phyloP scores from a whole-genome alignment of 1,284 basidiomycete genomes.

The Malassezia globosa region DNA sequence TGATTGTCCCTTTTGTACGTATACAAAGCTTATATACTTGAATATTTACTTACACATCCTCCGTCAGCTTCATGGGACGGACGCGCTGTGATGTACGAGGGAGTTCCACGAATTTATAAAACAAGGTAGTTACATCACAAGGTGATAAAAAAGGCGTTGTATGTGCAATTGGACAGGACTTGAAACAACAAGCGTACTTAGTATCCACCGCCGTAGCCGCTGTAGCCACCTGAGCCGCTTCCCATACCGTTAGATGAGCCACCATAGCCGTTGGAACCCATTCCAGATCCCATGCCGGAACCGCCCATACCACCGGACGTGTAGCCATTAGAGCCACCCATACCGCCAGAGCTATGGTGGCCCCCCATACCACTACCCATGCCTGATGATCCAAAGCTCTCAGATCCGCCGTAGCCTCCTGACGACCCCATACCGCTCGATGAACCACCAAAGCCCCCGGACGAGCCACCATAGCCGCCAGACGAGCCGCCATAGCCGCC shows the following conservation, averaged over 20 bases:
- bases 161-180: not conserved
- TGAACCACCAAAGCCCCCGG: too few relatives aligned
- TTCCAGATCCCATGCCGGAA: constrained; percentile 1
- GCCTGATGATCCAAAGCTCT: constrained; percentile 1
- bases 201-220: not conserved
- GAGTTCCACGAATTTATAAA: too few relatives aligned
- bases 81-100: too few relatives aligned
- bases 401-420: not conserved
- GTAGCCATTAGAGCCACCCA: too few relatives aligned
- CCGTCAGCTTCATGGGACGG: too few relatives aligned
- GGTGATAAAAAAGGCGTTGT: not conserved
- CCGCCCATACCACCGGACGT: not conserved
- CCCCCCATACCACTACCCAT: not conserved
- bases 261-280: constrained; percentile 4
- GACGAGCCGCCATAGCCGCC: not conserved
- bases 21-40: too few relatives aligned
- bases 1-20: constrained; percentile 12
- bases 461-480: not conserved
- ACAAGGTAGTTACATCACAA: not conserved
- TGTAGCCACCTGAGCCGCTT: not conserved
- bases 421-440: not conserved
- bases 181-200: not conserved
- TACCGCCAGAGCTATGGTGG: not conserved
- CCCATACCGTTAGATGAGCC: not conserved
- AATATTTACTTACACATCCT: too few relatives aligned